Percentiles rank a stretch among this genome's conserved stretches.
These are phyloP conservation scores for Corrigiola litoralis DNA, from an alignment of 179 eudicot species.

Conservation along the genomic window DNA sequence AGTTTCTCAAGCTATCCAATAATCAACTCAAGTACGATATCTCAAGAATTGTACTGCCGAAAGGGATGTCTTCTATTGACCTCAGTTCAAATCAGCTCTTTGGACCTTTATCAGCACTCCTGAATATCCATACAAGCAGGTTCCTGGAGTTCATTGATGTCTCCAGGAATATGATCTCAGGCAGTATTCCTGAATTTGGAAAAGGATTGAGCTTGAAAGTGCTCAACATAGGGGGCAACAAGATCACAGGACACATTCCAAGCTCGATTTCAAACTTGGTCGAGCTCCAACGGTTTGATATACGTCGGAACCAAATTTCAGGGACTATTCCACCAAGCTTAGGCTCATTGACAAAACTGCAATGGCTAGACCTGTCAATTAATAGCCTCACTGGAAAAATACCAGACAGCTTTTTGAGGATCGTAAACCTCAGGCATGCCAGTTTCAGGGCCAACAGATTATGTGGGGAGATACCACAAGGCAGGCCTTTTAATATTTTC, in stretches of 20 bases:
- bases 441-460: constrained; percentile 66
- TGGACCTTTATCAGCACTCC: constrained; percentile 52
- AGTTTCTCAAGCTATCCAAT: constrained; percentile 49
- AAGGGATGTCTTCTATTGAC: constrained; percentile 51
- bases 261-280: constrained; percentile 54
- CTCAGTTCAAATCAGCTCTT: constrained; percentile 50
- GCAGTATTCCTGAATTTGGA: constrained; percentile 54
- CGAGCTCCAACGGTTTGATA: constrained; percentile 52
- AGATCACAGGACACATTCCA: constrained; percentile 62
- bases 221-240: constrained; percentile 56
- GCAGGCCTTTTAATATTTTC: constrained; percentile 67
- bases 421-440: constrained; percentile 50
- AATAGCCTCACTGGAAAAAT: constrained; percentile 57
- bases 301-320: constrained; percentile 53
- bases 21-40: constrained; percentile 52
- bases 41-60: constrained; percentile 46
- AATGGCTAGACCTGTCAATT: constrained; percentile 73
- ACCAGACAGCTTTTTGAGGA: constrained; percentile 52
- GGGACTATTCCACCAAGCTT: constrained; percentile 62
- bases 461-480: constrained; percentile 77
- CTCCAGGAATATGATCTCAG: constrained; percentile 55
- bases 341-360: constrained; percentile 47
- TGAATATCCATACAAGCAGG: constrained; percentile 41
- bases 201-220: constrained; percentile 45
- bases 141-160: constrained; percentile 57